phyloP scores from a whole-genome alignment of 768 basidiomycete species.

The Boletus reticuloceps region DNA sequence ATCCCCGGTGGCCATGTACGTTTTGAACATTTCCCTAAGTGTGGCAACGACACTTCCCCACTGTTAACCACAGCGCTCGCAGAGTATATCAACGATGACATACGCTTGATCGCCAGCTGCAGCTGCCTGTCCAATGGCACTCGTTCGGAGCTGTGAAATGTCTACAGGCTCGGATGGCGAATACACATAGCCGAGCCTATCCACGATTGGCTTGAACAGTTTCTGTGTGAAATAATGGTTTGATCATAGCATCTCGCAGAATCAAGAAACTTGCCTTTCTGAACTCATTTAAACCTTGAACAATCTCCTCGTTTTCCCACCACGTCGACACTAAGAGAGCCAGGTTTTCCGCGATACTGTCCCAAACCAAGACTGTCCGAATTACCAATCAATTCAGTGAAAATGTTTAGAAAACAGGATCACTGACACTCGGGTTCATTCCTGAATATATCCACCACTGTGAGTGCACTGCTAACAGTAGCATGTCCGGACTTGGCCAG shows the following conservation, averaged over 20 bases:
- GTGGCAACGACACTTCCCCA: conserved; percentile 66
- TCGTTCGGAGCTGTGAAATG: conserved; percentile 67
- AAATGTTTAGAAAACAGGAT: neutral
- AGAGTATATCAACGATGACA: neutral
- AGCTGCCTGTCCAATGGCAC: conserved; percentile 61
- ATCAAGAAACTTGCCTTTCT: conserved; percentile 45
- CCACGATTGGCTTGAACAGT: conserved; percentile 72
- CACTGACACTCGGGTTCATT: conserved; percentile 75
- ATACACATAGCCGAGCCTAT: conserved; percentile 78
- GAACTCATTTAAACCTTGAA: conserved; percentile 56
- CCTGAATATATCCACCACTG: conserved; percentile 64
- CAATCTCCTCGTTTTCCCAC: conserved; percentile 74
- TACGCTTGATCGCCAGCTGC: conserved; percentile 42
- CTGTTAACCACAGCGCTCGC: neutral
- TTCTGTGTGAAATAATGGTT: conserved; percentile 34
- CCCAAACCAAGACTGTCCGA: conserved; percentile 75
- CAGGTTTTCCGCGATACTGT: conserved; percentile 60
- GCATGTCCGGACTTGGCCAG: conserved; percentile 80
- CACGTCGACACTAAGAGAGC: conserved; percentile 58
- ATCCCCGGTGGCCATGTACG: conserved; percentile 69
- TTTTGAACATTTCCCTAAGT: conserved; percentile 65
- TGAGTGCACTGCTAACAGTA: conserved; percentile 73
- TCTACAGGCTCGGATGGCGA: conserved; percentile 63
- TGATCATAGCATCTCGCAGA: neutral
- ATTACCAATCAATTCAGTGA: conserved; percentile 1